Evolutionary conservation across 495 filamentous ascomycete species (phyloP), one percentile per base, ranked within the genome.

Genomic region (Lentithecium fluviatile): DNA sequence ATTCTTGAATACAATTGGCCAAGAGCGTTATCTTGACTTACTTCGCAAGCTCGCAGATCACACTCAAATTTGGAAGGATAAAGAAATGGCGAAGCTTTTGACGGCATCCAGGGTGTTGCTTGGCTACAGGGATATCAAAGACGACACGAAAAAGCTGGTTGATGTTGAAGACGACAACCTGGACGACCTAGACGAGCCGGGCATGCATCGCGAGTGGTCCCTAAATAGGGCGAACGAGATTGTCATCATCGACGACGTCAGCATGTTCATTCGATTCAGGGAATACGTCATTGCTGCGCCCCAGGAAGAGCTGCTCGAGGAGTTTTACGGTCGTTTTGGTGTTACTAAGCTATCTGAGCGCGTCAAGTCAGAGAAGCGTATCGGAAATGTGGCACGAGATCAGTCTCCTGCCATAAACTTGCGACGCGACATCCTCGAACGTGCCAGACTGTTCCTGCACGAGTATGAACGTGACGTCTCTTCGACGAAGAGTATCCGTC

Each of bases 191-290:
- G 89, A 95, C 0, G 88, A 90, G 25, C 83, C 85, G 13, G 87
- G 86, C 40, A 77, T 84, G 8, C 85, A 95, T 69, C 86, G 85
- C 65, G 84, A 91, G 60, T 96, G 85, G 75, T 82, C 83, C 42
- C 82, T 97, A 24, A 83, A 86, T 2, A 71, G 79, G 10, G 84
- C 91, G 8, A 80, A 73, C 26, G 78, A 89, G 12, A 84, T 94
- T 60, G 84, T 93, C 17, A 82, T 97, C 51, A 78, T 91, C 7
- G 92, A 99, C 72, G 91, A 96, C 68, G 88, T 89, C 62, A 87
- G 86, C 57, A 88, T 83, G 61, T 96, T 91, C 69, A 84, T 85
- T 26, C 72, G 91, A 0, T 99, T 99, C 77, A 89, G 87, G 67
- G 82, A 87, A 12, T 80, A 86, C 47, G 76, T 99, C 26, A 79